These are phyloP conservation scores for Lepidopterella palustris DNA, from an alignment of 495 filamentous ascomycete genomes.

Conservation along the genomic window DNA sequence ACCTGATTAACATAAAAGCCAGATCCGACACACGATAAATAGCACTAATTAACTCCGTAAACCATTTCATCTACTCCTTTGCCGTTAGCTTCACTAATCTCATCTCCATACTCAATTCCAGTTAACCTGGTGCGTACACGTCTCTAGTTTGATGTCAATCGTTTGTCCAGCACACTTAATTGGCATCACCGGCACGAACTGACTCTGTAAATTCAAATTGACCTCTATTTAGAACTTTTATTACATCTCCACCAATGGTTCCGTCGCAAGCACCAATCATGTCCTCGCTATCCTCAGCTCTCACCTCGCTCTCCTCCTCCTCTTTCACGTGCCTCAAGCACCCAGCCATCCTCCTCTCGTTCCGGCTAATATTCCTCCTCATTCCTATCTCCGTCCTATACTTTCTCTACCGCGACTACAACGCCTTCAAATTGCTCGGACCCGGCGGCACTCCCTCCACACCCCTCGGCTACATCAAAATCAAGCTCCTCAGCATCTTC, in stretches of 20 bases:
- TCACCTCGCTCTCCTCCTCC: background rate
- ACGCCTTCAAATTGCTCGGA: slow-evolving; percentile 67
- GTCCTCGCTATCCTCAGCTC: background rate
- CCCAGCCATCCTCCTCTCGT: slow-evolving; percentile 1
- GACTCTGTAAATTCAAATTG: background rate
- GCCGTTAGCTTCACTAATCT: background rate
- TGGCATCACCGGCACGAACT: too few relatives aligned
- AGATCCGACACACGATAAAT: background rate
- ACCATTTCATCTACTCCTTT: background rate
- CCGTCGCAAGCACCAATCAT: background rate
- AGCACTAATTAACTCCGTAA: background rate
- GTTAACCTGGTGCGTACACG: background rate
- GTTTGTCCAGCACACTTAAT: background rate
- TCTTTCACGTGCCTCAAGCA: background rate
- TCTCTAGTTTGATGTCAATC: background rate
- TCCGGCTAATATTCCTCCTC: slow-evolving; percentile 14
- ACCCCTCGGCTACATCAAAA: slow-evolving; percentile 62
- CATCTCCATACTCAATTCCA: background rate
- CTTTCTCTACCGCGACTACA: slow-evolving; percentile 65
- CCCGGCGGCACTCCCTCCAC: slow-evolving; percentile 59
- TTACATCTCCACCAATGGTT: background rate
- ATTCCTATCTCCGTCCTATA: slow-evolving; percentile 46
- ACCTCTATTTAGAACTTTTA: background rate
- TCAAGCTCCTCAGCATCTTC: slow-evolving; percentile 53
- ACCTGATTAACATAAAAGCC: background rate